Evolutionary conservation across 1,284 basidiomycete species (phyloP).

Genomic region (Phaffia rhodozyma): DNA sequence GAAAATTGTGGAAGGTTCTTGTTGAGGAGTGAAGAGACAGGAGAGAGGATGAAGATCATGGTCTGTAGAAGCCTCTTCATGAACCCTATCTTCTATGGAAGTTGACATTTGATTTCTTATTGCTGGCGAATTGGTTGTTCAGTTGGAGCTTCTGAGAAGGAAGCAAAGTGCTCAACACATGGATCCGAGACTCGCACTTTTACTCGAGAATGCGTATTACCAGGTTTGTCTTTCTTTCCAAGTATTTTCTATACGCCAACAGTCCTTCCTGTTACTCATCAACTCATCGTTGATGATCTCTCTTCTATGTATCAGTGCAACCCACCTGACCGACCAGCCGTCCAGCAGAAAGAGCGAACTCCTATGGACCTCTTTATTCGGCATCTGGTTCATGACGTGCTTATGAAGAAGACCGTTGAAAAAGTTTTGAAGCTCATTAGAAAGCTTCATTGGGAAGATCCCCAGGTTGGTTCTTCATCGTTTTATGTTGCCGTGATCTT

Average conservation of each 20-base stretch:
- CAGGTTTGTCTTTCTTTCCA: slow-evolving; percentile 45
- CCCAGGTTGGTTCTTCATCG: slow-evolving; percentile 32
- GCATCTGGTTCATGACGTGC: slow-evolving; percentile 81
- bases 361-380: slow-evolving; percentile 86
- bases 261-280: too few species aligned
- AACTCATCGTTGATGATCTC: too few species aligned
- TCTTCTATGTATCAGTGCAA: slow-evolving; percentile 55
- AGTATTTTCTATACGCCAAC: slow-evolving; percentile 18
- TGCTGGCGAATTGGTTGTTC: slow-evolving; percentile 16
- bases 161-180: slow-evolving; percentile 88
- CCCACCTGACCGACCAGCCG: slow-evolving; percentile 81
- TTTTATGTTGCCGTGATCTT: neutral
- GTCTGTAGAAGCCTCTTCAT: slow-evolving; percentile 17
- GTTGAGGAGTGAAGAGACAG: slow-evolving; percentile 74
- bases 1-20: slow-evolving; percentile 93
- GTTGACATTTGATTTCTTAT: neutral
- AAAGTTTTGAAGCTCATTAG: slow-evolving; percentile 83
- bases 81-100: neutral
- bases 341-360: slow-evolving; percentile 70
- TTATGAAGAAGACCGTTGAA: slow-evolving; percentile 81
- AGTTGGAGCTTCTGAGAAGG: slow-evolving; percentile 87
- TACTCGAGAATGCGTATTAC: slow-evolving; percentile 97
- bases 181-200: slow-evolving; percentile 73
- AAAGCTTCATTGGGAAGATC: slow-evolving; percentile 90
- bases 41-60: slow-evolving; percentile 52